A percentile compares a stretch with the other conserved stretches of the same genome.
Evolutionary conservation across 2,329 filamentous ascomycete genomes (phyloP).

Genomic region (Gaeumannomyces sp.): DNA sequence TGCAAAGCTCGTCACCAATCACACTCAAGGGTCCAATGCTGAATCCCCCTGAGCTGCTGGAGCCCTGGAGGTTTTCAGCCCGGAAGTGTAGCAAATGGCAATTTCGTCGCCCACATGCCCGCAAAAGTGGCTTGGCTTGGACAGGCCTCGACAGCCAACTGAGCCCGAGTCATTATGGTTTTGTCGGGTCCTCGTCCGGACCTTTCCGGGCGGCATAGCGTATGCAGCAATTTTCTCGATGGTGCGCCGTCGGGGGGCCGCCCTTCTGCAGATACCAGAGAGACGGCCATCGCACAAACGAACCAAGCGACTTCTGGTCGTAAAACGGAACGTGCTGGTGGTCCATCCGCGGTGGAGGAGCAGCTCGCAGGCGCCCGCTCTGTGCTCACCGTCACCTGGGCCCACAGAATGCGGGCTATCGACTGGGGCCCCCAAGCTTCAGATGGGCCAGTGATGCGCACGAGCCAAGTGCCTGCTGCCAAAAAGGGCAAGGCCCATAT

Average conservation of each 20-base stretch:
- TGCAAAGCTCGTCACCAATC: not conserved
- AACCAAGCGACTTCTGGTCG: not conserved
- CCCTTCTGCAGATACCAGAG: not conserved
- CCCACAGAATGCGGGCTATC: no score
- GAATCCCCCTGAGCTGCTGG: no score
- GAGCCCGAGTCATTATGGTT: not conserved
- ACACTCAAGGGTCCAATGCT: not conserved
- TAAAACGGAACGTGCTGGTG: not conserved
- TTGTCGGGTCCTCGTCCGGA: not conserved
- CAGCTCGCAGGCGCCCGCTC: not conserved
- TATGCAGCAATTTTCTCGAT: not conserved
- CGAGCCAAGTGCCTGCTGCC: slow-evolving; percentile 4
- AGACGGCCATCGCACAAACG: not conserved
- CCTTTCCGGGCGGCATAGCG: not conserved
- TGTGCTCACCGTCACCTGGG: not conserved
- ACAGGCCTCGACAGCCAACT: no score
- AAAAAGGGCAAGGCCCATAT: slow-evolving; percentile 4
- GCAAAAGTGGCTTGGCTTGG: not conserved
- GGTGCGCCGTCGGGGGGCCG: not conserved
- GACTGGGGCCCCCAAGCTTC: not conserved
- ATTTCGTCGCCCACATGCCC: no score
- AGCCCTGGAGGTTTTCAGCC: no score
- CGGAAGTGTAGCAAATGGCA: no score
- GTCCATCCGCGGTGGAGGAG: not conserved
- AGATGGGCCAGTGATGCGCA: not conserved